These are phyloP conservation scores for Hippophae gyantsensis DNA, from an alignment of 306 rosid genomes.

Conservation along the genomic window DNA sequence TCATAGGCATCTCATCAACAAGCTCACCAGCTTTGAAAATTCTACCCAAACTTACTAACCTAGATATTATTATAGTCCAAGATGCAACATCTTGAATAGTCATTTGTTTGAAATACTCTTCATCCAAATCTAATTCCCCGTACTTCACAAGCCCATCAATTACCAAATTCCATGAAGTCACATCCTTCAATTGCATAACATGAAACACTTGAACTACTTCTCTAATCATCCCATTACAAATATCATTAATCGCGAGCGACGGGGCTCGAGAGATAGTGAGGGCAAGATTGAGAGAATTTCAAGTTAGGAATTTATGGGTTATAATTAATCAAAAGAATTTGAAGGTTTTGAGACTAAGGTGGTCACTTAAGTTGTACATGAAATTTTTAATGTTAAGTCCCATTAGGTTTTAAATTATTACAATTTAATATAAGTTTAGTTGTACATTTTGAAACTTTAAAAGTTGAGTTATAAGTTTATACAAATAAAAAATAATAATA, in stretches of 20 bases:
- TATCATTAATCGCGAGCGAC: neutral
- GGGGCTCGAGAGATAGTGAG: too few relatives aligned
- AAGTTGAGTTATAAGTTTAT: too few relatives aligned
- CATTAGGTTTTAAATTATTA: too few relatives aligned
- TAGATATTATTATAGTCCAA: constrained; percentile 45
- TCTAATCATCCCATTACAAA: constrained; percentile 31
- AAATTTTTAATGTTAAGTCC: too few relatives aligned
- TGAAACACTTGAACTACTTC: constrained; percentile 29
- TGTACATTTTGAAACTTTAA: too few relatives aligned
- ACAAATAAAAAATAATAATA: too few relatives aligned
- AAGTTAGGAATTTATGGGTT: too few relatives aligned
- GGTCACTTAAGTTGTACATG: too few relatives aligned
- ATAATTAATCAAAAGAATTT: too few relatives aligned
- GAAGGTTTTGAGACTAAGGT: too few relatives aligned
- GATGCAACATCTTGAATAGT: constrained; percentile 30
- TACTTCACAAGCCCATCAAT: constrained; percentile 36
- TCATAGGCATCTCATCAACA: constrained; percentile 33
- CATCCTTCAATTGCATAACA: constrained; percentile 34
- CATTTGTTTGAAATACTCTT: constrained; percentile 27
- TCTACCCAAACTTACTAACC: constrained; percentile 24
- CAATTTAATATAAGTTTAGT: too few relatives aligned
- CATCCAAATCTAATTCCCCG: constrained; percentile 30
- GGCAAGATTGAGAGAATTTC: too few relatives aligned
- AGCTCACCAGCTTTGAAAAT: constrained; percentile 26
- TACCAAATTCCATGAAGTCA: constrained; percentile 48